These are phyloP conservation scores for Lablab purpureus DNA, from an alignment of 306 rosid genomes.

Conservation along the genomic window DNA sequence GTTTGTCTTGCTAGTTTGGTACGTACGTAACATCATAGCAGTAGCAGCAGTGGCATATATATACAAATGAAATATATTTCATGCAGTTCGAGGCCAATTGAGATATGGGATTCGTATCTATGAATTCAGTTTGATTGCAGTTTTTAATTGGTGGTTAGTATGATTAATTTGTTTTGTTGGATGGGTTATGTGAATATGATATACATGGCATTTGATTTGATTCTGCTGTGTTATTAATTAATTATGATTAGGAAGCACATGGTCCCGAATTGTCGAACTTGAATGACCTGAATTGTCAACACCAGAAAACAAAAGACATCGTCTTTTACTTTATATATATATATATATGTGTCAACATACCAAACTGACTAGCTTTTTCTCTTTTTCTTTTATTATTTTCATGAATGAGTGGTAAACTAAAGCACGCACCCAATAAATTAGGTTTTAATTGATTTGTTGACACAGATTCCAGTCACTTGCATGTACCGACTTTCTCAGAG, in stretches of 20 bases:
- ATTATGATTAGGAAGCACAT: conserved; percentile 51
- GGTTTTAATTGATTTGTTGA: conserved; percentile 45
- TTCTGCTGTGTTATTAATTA: conserved; percentile 30
- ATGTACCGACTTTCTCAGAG: conserved; percentile 30
- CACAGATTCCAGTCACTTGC: conserved; percentile 48
- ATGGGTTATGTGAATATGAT: neutral
- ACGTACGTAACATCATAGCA: conserved; percentile 2
- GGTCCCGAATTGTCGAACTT: conserved; percentile 33
- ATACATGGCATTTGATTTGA: conserved; percentile 34
- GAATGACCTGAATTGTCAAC: conserved; percentile 46
- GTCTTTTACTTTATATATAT: conserved; percentile 37
- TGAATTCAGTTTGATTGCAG: neutral
- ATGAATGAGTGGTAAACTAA: conserved; percentile 38
- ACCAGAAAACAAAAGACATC: conserved; percentile 41
- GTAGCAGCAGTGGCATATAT: neutral
- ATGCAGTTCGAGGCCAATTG: conserved; percentile 38
- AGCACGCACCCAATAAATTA: conserved; percentile 35
- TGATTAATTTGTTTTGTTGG: neutral
- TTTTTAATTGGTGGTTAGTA: neutral
- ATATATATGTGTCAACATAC: conserved; percentile 24
- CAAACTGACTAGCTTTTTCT: conserved; percentile 35
- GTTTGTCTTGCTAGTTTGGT: conserved; percentile 25
- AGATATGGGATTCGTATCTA: conserved; percentile 24
- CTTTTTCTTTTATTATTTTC: conserved; percentile 35
- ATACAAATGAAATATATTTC: conserved; percentile 30